Evolutionary conservation across 192 early-diverging fungal species (phyloP).

Genomic region (Umbelopsis isabellina): DNA sequence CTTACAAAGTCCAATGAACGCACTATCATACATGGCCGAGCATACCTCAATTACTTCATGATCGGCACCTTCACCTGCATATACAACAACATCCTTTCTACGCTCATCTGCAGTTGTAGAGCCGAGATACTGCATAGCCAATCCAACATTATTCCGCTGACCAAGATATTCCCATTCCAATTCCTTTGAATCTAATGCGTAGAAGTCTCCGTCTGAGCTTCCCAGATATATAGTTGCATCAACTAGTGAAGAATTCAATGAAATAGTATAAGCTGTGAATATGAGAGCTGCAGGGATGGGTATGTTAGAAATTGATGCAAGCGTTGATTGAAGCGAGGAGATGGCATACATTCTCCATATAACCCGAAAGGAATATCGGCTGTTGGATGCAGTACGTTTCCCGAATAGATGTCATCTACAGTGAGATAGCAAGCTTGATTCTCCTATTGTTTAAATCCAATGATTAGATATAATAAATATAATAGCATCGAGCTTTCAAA

Average conservation of each 20-base stretch:
- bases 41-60: slow-evolving; percentile 31
- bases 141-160: slow-evolving; percentile 23
- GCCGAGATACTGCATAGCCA: slow-evolving; percentile 1
- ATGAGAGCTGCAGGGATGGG: slow-evolving; percentile 10
- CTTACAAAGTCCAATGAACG: too few relatives aligned
- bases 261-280: slow-evolving; percentile 26
- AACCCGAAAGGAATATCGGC: neutral
- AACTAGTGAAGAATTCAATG: neutral
- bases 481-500: neutral
- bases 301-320: neutral
- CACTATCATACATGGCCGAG: too few relatives aligned
- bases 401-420: slow-evolving; percentile 28
- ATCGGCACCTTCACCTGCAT: slow-evolving; percentile 32
- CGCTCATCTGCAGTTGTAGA: neutral
- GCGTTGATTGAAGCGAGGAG: neutral
- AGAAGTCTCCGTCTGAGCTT: slow-evolving; percentile 24
- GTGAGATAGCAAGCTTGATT: slow-evolving; percentile 21
- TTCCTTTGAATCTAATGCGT: slow-evolving; percentile 8
- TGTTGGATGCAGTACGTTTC: slow-evolving; percentile 31
- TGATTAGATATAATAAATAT: neutral
- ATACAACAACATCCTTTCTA: slow-evolving; percentile 25
- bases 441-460: slow-evolving; percentile 15
- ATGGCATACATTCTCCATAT: slow-evolving; percentile 10
- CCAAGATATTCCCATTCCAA: slow-evolving; percentile 24
- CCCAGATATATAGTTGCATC: slow-evolving; percentile 21